Evolutionary conservation across 352 stramenopile species (phyloP), one percentile per base, ranked within the genome.

Genomic region (Aphanomyces cochlioides): DNA sequence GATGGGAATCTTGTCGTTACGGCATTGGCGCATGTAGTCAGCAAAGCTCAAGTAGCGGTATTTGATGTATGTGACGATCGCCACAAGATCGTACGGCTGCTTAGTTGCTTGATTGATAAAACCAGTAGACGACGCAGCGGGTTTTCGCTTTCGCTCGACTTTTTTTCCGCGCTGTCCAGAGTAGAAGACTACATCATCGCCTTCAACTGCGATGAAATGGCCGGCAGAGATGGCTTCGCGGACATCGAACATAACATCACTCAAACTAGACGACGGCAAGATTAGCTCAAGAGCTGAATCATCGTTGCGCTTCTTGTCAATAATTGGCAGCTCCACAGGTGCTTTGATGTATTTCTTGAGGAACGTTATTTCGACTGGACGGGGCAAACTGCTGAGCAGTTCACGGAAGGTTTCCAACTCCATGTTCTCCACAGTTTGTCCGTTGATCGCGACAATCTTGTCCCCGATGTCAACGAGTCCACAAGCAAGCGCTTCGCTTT

Each of bases 401-500:
- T 12, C 17, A 12, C 43, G 43, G 36, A 69, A 21, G 5, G n/a
- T 17, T 12, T 69, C 43, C 21, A 69, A 41, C 17, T 38, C 21
- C 13, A 34, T 17, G 3, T 19, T 41, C 5, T 17, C 15, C 37
- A 69, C 41, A 5, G 63, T 39, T 7, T 39, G n/a, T 37, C 63
- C 63, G 50, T 69, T 69, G 36, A 69, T 69, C 19, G 43, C 43
- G 36, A 69, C 41, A 4, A 69, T 17, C 12, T 56, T 69, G 36
- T 69, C 63, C 17, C 19, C 21, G 21, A 38, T n/a, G 13, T 50
- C 41, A 19, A 69, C 43, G 50, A 47, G 37, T 3, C 47, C 37
- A 34, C 37, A 21, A 3, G 63, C 47, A 5, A 39, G 34, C 13
- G 63, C 63, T 43, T 69, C 63, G 50, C 63, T 47, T 34, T 50